Conservation (phyloP, 1,284 basidiomycete genomes). For the Amylostereum areolatum region DNA sequence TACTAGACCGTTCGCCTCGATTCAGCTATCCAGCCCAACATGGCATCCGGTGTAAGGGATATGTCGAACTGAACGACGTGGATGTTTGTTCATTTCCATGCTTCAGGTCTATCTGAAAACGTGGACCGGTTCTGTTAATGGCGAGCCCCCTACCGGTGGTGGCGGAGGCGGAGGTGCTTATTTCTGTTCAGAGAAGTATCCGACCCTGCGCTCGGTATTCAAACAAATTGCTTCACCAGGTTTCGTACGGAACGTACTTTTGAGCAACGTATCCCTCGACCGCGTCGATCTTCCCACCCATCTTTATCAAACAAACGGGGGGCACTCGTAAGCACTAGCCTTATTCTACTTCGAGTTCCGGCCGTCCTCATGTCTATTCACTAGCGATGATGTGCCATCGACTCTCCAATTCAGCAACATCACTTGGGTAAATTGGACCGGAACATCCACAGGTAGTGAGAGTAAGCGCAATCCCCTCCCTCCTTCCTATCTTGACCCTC, state of each 20-base stretch:
- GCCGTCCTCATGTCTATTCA: not conserved
- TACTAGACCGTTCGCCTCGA: slow-evolving; percentile 40
- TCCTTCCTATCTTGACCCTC: no score
- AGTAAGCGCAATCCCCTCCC: slow-evolving; percentile 24
- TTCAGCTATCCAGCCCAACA: slow-evolving; percentile 45
- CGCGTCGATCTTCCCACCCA: slow-evolving; percentile 40
- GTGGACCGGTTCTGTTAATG: slow-evolving; percentile 51
- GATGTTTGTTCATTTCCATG: no score
- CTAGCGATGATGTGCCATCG: slow-evolving; percentile 46
- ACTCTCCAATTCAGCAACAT: slow-evolving; percentile 42
- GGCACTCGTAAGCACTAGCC: slow-evolving; percentile 33
- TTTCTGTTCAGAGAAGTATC: not conserved
- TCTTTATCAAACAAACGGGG: slow-evolving; percentile 49
- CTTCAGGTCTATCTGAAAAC: slow-evolving; percentile 58
- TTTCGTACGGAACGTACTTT: slow-evolving; percentile 42
- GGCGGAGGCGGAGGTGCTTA: slow-evolving; percentile 47
- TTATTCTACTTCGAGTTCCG: not conserved
- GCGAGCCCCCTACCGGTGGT: slow-evolving; percentile 55
- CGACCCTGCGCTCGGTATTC: not conserved
- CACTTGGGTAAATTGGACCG: slow-evolving; percentile 42
- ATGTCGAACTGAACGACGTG: no score
- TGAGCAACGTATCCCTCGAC: slow-evolving; percentile 41
- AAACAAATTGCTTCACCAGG: slow-evolving; percentile 26
- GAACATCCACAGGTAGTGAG: slow-evolving; percentile 36
- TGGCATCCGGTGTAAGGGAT: slow-evolving; percentile 40